These are phyloP conservation scores for Chrysosporium keratinophilum DNA, from an alignment of 2,329 filamentous ascomycete species.

Conservation along the genomic window DNA sequence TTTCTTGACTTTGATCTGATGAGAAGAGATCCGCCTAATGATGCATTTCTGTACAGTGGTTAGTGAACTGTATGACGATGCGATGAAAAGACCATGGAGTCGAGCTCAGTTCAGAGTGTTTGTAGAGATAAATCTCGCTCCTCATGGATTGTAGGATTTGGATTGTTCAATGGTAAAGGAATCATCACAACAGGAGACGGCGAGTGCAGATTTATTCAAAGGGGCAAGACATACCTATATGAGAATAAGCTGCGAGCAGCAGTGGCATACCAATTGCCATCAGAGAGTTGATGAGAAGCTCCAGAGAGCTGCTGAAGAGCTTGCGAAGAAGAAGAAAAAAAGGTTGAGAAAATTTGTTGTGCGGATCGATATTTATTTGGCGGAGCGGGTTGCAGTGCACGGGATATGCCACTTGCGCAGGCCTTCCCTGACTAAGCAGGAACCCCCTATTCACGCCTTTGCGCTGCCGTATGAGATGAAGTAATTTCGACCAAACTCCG, in stretches of 20 bases:
- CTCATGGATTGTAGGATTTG: slow-evolving; percentile 49
- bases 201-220: not conserved
- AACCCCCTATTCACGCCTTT: not conserved
- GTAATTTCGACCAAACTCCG: too few relatives aligned
- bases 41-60: not conserved
- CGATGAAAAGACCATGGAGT: slow-evolving; percentile 5
- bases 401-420: not conserved
- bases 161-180: slow-evolving; percentile 42
- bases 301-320: not conserved
- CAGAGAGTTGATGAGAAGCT: not conserved
- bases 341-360: slow-evolving; percentile 4
- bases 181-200: slow-evolving; percentile 30
- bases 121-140: slow-evolving; percentile 44
- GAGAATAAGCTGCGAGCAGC: not conserved
- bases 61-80: not conserved
- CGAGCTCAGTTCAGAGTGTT: slow-evolving; percentile 43
- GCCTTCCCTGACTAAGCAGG: not conserved
- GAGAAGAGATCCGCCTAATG: not conserved
- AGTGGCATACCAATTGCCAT: not conserved
- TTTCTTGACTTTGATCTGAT: not conserved
- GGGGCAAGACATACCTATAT: not conserved
- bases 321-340: not conserved
- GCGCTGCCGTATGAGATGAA: too few relatives aligned
- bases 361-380: slow-evolving; percentile 2
- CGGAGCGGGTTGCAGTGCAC: not conserved